Conservation (phyloP, 176 grass and related monocot species). For the Otatea glauca region DNA sequence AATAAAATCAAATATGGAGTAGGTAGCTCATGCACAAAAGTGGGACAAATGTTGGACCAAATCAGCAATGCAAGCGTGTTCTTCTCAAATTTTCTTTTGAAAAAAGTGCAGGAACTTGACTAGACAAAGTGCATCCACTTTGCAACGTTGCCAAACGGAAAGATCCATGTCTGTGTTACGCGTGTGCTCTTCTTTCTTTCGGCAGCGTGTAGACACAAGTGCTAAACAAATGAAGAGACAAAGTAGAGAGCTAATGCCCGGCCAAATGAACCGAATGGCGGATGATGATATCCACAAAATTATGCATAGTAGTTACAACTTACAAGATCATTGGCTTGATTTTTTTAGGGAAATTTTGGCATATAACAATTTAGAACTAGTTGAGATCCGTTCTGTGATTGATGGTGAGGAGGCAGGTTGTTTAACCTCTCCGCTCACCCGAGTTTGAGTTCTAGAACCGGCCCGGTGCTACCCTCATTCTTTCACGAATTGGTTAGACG, state of each 20-base stretch:
- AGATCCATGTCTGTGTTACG: slow-evolving; percentile 21
- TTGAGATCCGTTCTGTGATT: not conserved
- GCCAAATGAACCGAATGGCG: not conserved
- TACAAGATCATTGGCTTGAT: not conserved
- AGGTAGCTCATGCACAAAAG: slow-evolving; percentile 25
- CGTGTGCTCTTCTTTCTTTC: too few relatives aligned
- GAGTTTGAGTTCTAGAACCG: too few relatives aligned
- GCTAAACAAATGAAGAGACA: not conserved
- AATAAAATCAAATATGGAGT: slow-evolving; percentile 12
- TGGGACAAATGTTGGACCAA: slow-evolving; percentile 33
- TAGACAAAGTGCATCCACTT: slow-evolving; percentile 21
- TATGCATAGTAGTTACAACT: slow-evolving; percentile 20
- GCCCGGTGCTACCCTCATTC: not conserved
- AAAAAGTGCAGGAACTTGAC: not conserved
- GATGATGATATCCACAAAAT: slow-evolving; percentile 9
- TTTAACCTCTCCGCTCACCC: too few relatives aligned
- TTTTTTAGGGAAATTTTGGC: not conserved
- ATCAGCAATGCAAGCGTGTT: slow-evolving; percentile 37
- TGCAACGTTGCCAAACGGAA: slow-evolving; percentile 27
- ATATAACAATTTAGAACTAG: not conserved
- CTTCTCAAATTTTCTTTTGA: not conserved
- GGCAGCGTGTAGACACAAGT: too few relatives aligned
- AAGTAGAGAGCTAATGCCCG: slow-evolving; percentile 26
- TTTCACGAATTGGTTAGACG: too few relatives aligned
- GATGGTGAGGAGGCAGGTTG: too few relatives aligned